phyloP scores from a whole-genome alignment of 805 yeast species.

The Candida orba region DNA sequence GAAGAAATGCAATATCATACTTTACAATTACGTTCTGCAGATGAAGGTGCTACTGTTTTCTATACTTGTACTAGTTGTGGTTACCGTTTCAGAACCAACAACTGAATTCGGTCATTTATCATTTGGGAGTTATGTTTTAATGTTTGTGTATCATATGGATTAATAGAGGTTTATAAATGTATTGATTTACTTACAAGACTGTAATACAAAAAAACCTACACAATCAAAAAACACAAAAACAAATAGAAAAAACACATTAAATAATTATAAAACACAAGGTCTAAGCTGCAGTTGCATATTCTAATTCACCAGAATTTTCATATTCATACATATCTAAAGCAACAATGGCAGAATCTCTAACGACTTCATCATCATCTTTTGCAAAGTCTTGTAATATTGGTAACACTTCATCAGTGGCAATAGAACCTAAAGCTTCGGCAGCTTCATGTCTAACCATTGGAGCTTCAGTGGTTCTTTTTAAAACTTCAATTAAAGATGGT shows the following conservation, averaged over 20 bases:
- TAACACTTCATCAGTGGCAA: slow-evolving; percentile 91
- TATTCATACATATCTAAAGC: slow-evolving; percentile 98
- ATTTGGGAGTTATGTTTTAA: not conserved
- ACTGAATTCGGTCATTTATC: slow-evolving; percentile 33
- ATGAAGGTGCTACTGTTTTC: slow-evolving; percentile 99
- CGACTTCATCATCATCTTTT: slow-evolving; percentile 80
- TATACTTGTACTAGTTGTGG: slow-evolving; percentile 94
- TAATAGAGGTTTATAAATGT: not conserved
- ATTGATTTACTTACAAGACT: not conserved
- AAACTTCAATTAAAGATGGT: slow-evolving; percentile 76
- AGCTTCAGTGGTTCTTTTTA: slow-evolving; percentile 73
- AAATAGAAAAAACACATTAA: not conserved
- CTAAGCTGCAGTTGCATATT: slow-evolving; percentile 42
- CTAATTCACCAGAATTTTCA: slow-evolving; percentile 78
- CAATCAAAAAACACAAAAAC: too few species aligned
- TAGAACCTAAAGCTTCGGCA: slow-evolving; percentile 96
- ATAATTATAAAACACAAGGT: slow-evolving; percentile 1
- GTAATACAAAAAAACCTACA: too few species aligned
- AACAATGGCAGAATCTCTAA: slow-evolving; percentile 93
- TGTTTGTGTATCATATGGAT: slow-evolving; percentile 1
- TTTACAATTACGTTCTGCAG: slow-evolving; percentile 93
- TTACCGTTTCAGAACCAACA: slow-evolving; percentile 90
- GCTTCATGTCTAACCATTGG: slow-evolving; percentile 99
- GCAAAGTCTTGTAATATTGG: slow-evolving; percentile 79
- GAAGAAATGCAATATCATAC: slow-evolving; percentile 99